Conservation (phyloP, 208 protist genomes). For the Blechomonas ayalai region DNA sequence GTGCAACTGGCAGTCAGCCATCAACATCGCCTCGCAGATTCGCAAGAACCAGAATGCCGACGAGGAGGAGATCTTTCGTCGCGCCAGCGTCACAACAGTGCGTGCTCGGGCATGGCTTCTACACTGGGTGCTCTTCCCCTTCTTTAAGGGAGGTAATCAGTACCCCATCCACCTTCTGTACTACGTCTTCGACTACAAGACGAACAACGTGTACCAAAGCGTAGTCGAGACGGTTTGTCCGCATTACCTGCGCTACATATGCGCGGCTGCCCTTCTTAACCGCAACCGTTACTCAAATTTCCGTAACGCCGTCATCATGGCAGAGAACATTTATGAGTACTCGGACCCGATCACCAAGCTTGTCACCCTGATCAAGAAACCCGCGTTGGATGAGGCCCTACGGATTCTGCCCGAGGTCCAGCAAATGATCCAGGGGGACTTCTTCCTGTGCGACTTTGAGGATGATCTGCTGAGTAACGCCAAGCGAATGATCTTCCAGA, state of each 20-base stretch:
- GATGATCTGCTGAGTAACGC: conserved; percentile 67
- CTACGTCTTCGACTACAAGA: conserved; percentile 76
- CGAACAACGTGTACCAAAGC: conserved; percentile 62
- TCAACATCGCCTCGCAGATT: conserved; percentile 63
- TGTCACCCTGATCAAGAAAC: conserved; percentile 56
- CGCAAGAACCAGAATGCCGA: conserved; percentile 57
- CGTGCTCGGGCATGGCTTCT: conserved; percentile 80
- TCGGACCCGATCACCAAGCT: conserved; percentile 81
- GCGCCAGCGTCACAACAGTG: conserved; percentile 49
- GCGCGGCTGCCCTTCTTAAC: conserved; percentile 80
- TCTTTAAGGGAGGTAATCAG: conserved; percentile 84
- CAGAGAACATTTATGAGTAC: conserved; percentile 78
- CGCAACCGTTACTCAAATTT: conserved; percentile 63
- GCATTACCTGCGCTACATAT: conserved; percentile 88
- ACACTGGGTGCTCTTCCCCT: conserved; percentile 90
- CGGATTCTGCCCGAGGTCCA: conserved; percentile 64
- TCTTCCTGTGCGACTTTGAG: conserved; percentile 76
- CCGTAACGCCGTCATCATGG: conserved; percentile 50
- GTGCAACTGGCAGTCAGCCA: conserved; percentile 78
- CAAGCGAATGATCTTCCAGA: conserved; percentile 78
- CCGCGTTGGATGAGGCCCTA: conserved; percentile 74
- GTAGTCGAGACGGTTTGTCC: conserved; percentile 86
- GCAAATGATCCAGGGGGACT: conserved; percentile 55
- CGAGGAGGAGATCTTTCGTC: conserved; percentile 62
- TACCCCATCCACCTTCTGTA: conserved; percentile 71